A percentile compares a stretch with the other conserved stretches of the same genome.
Conservation (phyloP, 768 basidiomycete species). For the Rossbeevera mucosa region DNA sequence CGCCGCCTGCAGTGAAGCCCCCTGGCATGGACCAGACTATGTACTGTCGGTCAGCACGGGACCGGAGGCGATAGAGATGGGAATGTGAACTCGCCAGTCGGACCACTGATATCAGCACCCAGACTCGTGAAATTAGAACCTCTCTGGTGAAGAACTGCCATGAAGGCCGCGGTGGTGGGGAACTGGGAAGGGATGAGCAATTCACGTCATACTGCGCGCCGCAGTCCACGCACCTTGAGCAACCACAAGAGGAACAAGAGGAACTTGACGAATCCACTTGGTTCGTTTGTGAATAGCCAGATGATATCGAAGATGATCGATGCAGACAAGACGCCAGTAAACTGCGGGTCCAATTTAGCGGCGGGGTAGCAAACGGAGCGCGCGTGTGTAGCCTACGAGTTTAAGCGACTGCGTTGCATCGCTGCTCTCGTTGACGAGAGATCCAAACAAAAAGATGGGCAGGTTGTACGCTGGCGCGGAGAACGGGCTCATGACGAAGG, state of each 20-base stretch:
- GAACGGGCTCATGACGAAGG: conserved; percentile 55
- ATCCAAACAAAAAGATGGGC: conserved; percentile 77
- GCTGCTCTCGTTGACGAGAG: conserved; percentile 63
- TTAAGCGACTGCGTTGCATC: conserved; percentile 64
- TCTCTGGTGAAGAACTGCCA: conserved; percentile 50
- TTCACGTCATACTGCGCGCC: not conserved
- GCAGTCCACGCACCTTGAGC: conserved; percentile 45
- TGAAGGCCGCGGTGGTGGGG: conserved; percentile 54
- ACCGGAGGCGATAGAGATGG: too few species aligned
- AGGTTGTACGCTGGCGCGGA: conserved; percentile 68
- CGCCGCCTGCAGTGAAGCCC: conserved; percentile 50
- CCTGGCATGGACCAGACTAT: conserved; percentile 79
- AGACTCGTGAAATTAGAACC: conserved; percentile 53
- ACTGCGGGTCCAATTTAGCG: conserved; percentile 37
- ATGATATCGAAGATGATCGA: conserved; percentile 68
- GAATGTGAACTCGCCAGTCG: conserved; percentile 46
- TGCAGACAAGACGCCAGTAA: conserved; percentile 55
- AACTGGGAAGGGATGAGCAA: conserved; percentile 35
- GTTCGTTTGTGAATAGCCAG: conserved; percentile 58
- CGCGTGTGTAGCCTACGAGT: conserved; percentile 38
- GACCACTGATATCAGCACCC: conserved; percentile 47
- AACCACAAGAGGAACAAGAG: conserved; percentile 52
- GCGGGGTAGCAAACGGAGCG: not conserved
- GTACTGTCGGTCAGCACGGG: not conserved
- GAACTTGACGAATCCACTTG: conserved; percentile 51